Evolutionary conservation across 768 basidiomycete species (phyloP), one percentile per base, ranked within the genome.

Genomic region (Suillus ampliporus): DNA sequence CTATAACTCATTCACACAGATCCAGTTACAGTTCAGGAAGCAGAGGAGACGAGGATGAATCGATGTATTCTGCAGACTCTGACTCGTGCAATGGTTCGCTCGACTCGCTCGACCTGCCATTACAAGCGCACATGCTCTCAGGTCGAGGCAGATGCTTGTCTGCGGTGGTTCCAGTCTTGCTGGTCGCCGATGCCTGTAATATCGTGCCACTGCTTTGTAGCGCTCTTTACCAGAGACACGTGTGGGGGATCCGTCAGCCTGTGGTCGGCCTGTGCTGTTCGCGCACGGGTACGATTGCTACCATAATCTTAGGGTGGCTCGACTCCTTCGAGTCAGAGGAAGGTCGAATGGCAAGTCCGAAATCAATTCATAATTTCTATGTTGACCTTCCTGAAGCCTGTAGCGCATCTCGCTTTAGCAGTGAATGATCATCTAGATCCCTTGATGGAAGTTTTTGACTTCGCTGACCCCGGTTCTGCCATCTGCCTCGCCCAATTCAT

Each of bases 241-340:
- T 60, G 10, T 63, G 62, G 58, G 62, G 50, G 4, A 53, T 60
- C 13, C 5, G 17, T 31, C 47, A 54, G 37, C 62, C 62, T 35
- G 62, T 44, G 13, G 60, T 63, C 19, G 62, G 62, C 34, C 37
- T 38, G 15, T 54, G 53, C 37, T 54, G 53, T 38, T 26, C 35
- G 15, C 23, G 17, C 1, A 23, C 53, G 5, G 53, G 53, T 17
- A 38, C 53, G 14, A 54, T 17, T 4, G 15, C 15, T 1, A 38
- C 37, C 15, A 23, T 21, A 9, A 38, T 54, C 51, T 54, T 54
- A 4, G 52, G 52, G 13, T 54, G 53, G 37, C 53, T 54, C 17
- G 37, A 54, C 37, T 17, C 53, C 21, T 35, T 37, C 21, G 37
- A 19, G 15, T 54, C 37, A 38, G 37, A 38, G 14, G 53, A 54